Evolutionary conservation across 192 early-diverging fungal genomes (phyloP), one percentile per base, ranked within the genome.

Genomic region (Coemansia sp.): DNA sequence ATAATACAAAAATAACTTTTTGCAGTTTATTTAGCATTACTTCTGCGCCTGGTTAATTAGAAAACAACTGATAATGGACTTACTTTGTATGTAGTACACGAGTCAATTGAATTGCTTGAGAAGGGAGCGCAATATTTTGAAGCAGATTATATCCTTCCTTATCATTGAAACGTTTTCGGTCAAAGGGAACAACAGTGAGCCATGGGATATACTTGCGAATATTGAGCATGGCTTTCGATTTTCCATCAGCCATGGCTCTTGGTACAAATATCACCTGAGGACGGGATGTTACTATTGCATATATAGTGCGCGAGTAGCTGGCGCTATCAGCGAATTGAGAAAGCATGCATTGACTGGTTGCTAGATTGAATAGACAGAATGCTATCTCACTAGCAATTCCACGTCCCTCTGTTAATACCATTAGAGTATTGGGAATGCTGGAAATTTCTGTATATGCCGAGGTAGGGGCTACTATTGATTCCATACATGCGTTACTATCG

Each of bases 161-260:
- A 55, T 81, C 78, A 21, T 47, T 71, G 23, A 75, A 81, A 54
- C 54, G 31, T 2, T 66, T 55, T 16, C 78, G 52, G 12, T 74
- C 73, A 7, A 81, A 25, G 8, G 73, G 28, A 2, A 52, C 62
- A 18, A 81, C 44, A 0, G 57, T 31, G 2, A 74, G 57, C 78
- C 78, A 81, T 0, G 78, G 78, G 49, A 81, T n/a, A 51, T 81
- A 81, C 3, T 69, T 50, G n/a, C 73, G 72, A 6, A 81, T 71
- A 18, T 57, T 74, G 5, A 65, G 44, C 73, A 81, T 75, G 1
- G 73, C 72, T 22, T 81, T 81, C 19, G 78, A 81, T 24, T 61
- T 81, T 16, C 78, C 73, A 8, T 64, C 69, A 0, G 54, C 58
- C 73, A 81, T 81, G 10, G 78, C 60, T 10, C 27, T 49, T 0